Percentiles rank a stretch among this genome's conserved stretches.
phyloP scores from a whole-genome alignment of 1,139 yeast species.

The Zhuliangozyma parablackwelliae region DNA sequence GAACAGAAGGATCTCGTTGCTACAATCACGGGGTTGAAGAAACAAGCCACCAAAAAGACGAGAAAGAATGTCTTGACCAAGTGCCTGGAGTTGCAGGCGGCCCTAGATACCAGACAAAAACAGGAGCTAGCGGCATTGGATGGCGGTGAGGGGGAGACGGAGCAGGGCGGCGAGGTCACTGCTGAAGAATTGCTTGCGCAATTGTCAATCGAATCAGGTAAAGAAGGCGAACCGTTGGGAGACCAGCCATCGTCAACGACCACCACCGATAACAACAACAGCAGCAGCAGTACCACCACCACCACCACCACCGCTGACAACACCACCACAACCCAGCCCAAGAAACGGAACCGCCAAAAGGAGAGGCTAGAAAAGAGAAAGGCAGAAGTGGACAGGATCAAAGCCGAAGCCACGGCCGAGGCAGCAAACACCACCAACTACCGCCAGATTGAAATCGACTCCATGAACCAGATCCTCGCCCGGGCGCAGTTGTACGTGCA shows the following conservation, averaged over 20 bases:
- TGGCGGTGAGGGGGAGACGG: conserved; percentile 10
- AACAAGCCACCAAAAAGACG: conserved; percentile 78
- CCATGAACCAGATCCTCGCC: conserved; percentile 50
- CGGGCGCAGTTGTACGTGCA: conserved; percentile 46
- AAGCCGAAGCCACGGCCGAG: conserved; percentile 67
- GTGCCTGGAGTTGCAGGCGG: conserved; percentile 57
- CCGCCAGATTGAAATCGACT: conserved; percentile 65
- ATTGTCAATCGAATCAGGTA: conserved; percentile 28
- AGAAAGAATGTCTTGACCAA: conserved; percentile 53
- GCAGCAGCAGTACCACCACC: background rate
- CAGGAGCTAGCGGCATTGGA: conserved; percentile 35
- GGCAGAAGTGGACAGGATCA: conserved; percentile 59
- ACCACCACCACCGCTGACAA: conserved; percentile 4
- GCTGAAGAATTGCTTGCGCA: conserved; percentile 65
- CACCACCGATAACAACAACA: conserved; percentile 1
- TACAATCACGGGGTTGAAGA: conserved; percentile 68
- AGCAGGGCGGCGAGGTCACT: conserved; percentile 37
- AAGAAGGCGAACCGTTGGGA: conserved; percentile 11
- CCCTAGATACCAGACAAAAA: conserved; percentile 49
- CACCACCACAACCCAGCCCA: conserved; percentile 16
- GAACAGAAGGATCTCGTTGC: conserved; percentile 66
- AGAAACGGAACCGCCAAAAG: conserved; percentile 74
- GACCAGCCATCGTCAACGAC: conserved; percentile 1
- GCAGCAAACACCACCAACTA: conserved; percentile 64
- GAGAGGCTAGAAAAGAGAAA: conserved; percentile 76